Evolutionary conservation across 768 basidiomycete species (phyloP).

Genomic region (Mycena olivaceomarginata): DNA sequence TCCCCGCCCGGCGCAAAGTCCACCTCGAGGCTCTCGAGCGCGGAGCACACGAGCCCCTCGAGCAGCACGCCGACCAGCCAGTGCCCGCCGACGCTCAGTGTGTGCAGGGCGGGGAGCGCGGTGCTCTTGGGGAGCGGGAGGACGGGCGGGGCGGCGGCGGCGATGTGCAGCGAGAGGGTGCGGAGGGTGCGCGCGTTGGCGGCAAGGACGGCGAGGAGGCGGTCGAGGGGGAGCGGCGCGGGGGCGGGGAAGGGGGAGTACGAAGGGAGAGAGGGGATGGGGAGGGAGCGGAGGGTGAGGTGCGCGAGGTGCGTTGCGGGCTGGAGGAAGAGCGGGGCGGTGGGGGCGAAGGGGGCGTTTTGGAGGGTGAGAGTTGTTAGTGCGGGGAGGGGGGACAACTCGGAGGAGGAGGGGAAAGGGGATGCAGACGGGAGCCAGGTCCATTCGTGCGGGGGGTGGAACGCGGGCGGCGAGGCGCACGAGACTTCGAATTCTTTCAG

Average conservation of each 20-base stretch:
- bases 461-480: constrained; percentile 71
- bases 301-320: constrained; percentile 66
- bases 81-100: constrained; percentile 81
- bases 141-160: constrained; percentile 75
- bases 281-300: constrained; percentile 80
- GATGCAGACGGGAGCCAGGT: constrained; percentile 75
- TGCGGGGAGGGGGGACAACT: constrained; percentile 68
- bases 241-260: constrained; percentile 34
- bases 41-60: constrained; percentile 77
- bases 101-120: constrained; percentile 57
- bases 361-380: constrained; percentile 74
- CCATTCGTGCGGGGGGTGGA: constrained; percentile 78
- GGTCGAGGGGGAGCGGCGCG: constrained; percentile 78
- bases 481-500: constrained; percentile 88
- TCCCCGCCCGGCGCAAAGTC: constrained; percentile 72
- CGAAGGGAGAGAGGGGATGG: constrained; percentile 49
- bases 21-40: constrained; percentile 74
- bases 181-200: constrained; percentile 75
- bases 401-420: background rate
- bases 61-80: constrained; percentile 77
- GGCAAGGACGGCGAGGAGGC: constrained; percentile 78
- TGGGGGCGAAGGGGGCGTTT: constrained; percentile 86
- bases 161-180: constrained; percentile 76
- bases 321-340: constrained; percentile 79
- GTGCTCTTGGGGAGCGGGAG: constrained; percentile 62